Base-by-base conservation (phyloP, 2,329 filamentous ascomycete species). In the Macrophomina tecta region DNA sequence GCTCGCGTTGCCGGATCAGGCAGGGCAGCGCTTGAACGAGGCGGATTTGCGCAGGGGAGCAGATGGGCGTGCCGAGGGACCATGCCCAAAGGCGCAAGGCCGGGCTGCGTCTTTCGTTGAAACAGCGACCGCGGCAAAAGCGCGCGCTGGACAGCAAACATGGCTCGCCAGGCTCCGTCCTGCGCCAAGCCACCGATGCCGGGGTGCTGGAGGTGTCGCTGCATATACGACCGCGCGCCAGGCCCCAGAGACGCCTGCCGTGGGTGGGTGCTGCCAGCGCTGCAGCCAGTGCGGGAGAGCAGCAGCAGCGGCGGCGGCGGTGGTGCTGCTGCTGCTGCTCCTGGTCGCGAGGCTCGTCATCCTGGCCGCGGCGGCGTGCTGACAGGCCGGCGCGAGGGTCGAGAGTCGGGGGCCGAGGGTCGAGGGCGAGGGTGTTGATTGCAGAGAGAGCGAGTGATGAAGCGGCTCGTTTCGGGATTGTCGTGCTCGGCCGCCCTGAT, bases 21-120 rank as follows among this genome's bases (percentile, higher is more conserved):
- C 45, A 40, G 58, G 28, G 58, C 58, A 62, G 58, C 42, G 45
- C 58, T 30, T 62, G 58, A 49, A 62, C 32, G 58, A 62, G 58
- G n/a, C n/a, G 45, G 58, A 62, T 62, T 38, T 62, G 45, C 58
- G 32, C 58, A 51, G 58, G 58, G 58, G 14, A 16, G 9, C 14
- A 14, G 16, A 28, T 62, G 58, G 40, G 32, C 16, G 58, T 11
- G 58, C 58, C 45, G 56, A 36, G 16, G 16, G 14, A 30, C 45
- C 55, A 30, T 58, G 18, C 55, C 40, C n/a, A 23, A 46, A 32
- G 40, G 56, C 40, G 55, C 23, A 28, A 45, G 36, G 48, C 48
- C 18, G 32, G 23, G 18, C 56, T 61, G 40, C 56, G 36, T 61
- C 56, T 61, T 48, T 48, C 30, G 58, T 62, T 62, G 58, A 62